Conservation (phyloP, 2,329 filamentous ascomycete species). For the Claviceps arundinis region DNA sequence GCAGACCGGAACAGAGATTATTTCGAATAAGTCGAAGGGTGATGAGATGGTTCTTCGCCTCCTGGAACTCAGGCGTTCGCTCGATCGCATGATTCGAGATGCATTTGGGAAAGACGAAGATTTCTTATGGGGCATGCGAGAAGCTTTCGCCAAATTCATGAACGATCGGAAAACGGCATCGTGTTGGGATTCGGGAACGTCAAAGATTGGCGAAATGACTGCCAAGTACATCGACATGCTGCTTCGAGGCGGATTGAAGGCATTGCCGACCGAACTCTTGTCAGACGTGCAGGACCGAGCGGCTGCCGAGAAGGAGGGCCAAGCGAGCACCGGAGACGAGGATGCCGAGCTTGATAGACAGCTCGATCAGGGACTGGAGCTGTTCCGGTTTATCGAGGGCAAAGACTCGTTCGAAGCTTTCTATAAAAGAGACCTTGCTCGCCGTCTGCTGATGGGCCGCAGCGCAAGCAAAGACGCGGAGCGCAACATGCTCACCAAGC, state of each 20-base stretch:
- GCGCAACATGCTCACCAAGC: conserved; percentile 81
- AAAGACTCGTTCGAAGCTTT: conserved; percentile 98
- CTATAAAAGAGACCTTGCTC: conserved; percentile 94
- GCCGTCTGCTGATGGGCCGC: conserved; percentile 77
- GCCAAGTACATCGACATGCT: conserved; percentile 92
- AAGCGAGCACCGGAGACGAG: conserved; percentile 65
- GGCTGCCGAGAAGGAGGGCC: conserved; percentile 45
- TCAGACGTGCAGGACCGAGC: conserved; percentile 46
- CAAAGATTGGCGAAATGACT: conserved; percentile 96
- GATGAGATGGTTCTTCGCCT: conserved; percentile 79
- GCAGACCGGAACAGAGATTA: conserved; percentile 59
- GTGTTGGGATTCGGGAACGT: conserved; percentile 69
- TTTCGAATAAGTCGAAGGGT: conserved; percentile 64
- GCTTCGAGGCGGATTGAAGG: conserved; percentile 75
- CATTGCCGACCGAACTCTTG: conserved; percentile 56
- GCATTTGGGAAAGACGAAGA: conserved; percentile 68
- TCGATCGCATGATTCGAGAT: conserved; percentile 64
- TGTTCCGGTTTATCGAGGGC: conserved; percentile 94
- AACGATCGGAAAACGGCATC: conserved; percentile 68
- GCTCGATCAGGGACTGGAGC: conserved; percentile 79
- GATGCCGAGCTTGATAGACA: conserved; percentile 86
- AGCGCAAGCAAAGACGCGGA: conserved; percentile 93
- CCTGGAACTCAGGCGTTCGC: conserved; percentile 62
- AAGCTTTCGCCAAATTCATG: conserved; percentile 82
- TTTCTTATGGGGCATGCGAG: conserved; percentile 65